Conservation (phyloP, 805 yeast genomes). For the Candida xiaguanensis region DNA sequence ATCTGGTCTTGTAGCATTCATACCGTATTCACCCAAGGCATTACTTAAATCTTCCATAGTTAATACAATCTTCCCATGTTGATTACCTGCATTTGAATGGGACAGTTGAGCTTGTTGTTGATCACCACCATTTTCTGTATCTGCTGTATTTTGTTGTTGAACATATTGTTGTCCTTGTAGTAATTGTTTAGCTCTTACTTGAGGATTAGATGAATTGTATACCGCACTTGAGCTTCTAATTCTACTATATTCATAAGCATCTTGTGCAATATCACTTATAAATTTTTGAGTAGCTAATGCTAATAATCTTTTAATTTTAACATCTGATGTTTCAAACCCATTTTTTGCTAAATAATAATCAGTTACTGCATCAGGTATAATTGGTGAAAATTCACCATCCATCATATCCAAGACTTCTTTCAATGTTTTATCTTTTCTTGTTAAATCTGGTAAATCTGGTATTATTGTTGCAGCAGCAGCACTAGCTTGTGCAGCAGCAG, state of each 20-base stretch:
- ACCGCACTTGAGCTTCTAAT: conserved; percentile 87
- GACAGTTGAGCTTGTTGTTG: conserved; percentile 35
- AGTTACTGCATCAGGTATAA: conserved; percentile 94
- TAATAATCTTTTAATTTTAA: conserved; percentile 68
- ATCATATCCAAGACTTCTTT: conserved; percentile 81
- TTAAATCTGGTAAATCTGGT: conserved; percentile 61
- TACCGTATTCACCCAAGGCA: conserved; percentile 89
- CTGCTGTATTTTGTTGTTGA: conserved; percentile 33
- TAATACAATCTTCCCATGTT: conserved; percentile 74
- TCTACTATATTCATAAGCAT: conserved; percentile 92
- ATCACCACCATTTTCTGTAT: conserved; percentile 29
- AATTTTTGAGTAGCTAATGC: conserved; percentile 97
- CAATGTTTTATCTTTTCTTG: conserved; percentile 76
- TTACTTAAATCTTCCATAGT: conserved; percentile 92
- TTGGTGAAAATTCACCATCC: conserved; percentile 88
- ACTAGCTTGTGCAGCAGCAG: conserved; percentile 9
- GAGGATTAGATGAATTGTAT: conserved; percentile 82
- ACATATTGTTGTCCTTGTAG: conserved; percentile 60
- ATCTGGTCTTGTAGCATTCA: conserved; percentile 88
- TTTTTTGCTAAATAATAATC: conserved; percentile 85
- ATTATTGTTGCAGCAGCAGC: conserved; percentile 16
- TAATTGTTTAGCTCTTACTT: conserved; percentile 75
- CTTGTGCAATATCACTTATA: conserved; percentile 89
- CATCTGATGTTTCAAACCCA: conserved; percentile 79
- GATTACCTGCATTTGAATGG: conserved; percentile 45